Evolutionary conservation across 768 basidiomycete genomes (phyloP), one percentile per base, ranked within the genome.

Genomic region (Pleurotus citrinopileatus): DNA sequence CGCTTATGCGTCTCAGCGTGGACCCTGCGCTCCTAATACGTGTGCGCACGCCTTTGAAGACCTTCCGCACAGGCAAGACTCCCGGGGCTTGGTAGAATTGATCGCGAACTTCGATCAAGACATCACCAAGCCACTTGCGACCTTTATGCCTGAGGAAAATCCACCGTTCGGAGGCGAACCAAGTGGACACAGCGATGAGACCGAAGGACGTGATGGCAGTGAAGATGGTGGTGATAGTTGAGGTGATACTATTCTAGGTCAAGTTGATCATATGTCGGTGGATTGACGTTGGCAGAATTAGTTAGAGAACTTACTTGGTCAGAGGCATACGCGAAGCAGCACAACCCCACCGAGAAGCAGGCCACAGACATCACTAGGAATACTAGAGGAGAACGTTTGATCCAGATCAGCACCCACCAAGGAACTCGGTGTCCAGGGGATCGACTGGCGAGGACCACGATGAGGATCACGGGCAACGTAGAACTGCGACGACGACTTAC

Each of bases 321-420:
- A 15, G 89, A 88, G 2, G 89, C 82, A 63, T 90, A 91, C 12
- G 87, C 78, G 62, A 91, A 91, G 40, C 86, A 79, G 61, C 86
- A 84, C 15, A 91, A 75, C 12, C 89, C 89, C 37, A 87, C 77
- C 1, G 87, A 91, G 68, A 92, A 92, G 67, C 86, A 87, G 36
- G 87, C 87, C 42, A 91, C 89, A 51, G 90, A 89, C 65, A 91
- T 76, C 55, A 91, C 89, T 42, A 91, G 80, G 71, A 91, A 90
- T 57, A 91, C 86, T 28, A 92, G 75, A 12, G 89, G 89, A 4
- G 88, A 89, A 29, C 89, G 76, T 64, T 91, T 91, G 71, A 91
- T 91, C 89, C 88, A 92, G 60, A 91, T 91, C 53, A 88, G 69
- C 40, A 89, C 86, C 86, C 87, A 89, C 87, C 87, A 88, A 0